Conservation (phyloP, 495 filamentous ascomycete genomes). For the Diplogelasinospora grovesii region DNA sequence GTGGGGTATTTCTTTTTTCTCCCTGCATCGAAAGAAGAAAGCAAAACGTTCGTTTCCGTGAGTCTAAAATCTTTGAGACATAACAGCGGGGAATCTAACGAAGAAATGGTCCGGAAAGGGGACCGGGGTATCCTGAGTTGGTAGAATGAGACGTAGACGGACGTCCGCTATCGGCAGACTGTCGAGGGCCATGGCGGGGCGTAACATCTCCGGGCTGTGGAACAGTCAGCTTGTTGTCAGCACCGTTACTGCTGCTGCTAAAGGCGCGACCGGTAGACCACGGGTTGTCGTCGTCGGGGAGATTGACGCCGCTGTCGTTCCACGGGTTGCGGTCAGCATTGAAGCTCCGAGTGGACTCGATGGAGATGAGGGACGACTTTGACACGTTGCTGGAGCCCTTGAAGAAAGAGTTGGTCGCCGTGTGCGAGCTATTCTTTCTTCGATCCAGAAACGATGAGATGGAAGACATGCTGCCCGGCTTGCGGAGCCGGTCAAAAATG, state of each 20-base stretch:
- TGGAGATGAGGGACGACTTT: constrained; percentile 86
- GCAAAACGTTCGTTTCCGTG: constrained; percentile 21
- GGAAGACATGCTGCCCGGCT: constrained; percentile 87
- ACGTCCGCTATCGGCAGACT: constrained; percentile 83
- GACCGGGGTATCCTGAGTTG: constrained; percentile 86
- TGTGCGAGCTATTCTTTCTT: constrained; percentile 84
- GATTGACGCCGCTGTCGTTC: constrained; percentile 93
- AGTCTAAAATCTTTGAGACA: constrained; percentile 35
- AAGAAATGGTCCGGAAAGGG: constrained; percentile 69
- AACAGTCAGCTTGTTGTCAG: constrained; percentile 57
- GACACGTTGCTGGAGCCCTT: constrained; percentile 92
- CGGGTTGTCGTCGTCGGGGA: constrained; percentile 72
- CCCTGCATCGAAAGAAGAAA: constrained; percentile 21
- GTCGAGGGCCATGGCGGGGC: constrained; percentile 70
- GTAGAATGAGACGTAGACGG: constrained; percentile 91
- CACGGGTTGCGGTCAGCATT: constrained; percentile 89
- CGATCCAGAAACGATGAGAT: constrained; percentile 88
- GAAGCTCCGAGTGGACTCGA: constrained; percentile 82
- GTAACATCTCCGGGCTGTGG: constrained; percentile 71
- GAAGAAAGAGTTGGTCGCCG: constrained; percentile 72
- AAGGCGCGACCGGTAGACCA: constrained; percentile 54
- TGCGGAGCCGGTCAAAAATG: constrained; percentile 76
- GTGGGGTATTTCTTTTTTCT: constrained; percentile 40
- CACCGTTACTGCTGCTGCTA: constrained; percentile 48
- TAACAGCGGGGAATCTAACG: constrained; percentile 55